Conservation (phyloP, 768 basidiomycete species). For the Rubroboletus pulcherrimus region DNA sequence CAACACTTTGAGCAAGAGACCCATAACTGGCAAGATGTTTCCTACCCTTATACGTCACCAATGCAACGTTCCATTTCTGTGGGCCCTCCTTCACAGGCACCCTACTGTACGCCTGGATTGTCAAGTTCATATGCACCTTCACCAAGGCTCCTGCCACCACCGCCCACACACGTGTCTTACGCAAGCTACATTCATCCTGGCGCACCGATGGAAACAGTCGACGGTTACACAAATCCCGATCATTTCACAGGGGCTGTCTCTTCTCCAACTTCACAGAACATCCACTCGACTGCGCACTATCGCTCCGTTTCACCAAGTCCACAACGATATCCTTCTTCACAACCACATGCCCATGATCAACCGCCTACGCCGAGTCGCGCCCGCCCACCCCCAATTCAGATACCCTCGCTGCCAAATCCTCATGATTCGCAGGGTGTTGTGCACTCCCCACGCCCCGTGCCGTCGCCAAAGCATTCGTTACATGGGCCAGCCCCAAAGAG, state of each 20-base stretch:
- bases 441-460: constrained; percentile 65
- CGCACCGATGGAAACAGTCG: constrained; percentile 10
- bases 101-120: constrained; percentile 35
- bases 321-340: constrained; percentile 47
- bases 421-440: constrained; percentile 38
- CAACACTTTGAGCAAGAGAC: constrained; percentile 6
- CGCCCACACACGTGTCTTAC: constrained; percentile 26
- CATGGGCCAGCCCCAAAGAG: constrained; percentile 23
- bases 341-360: constrained; percentile 6
- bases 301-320: constrained; percentile 62
- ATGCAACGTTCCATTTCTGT: constrained; percentile 52
- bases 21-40: constrained; percentile 17
- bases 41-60: constrained; percentile 34
- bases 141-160: constrained; percentile 27
- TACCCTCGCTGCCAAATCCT: constrained; percentile 27
- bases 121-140: constrained; percentile 26
- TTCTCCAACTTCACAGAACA: constrained; percentile 54
- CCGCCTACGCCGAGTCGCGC: constrained; percentile 5
- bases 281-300: constrained; percentile 52
- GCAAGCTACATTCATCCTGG: constrained; percentile 15
- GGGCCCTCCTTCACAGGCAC: constrained; percentile 34
- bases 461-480: constrained; percentile 60
- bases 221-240: constrained; percentile 37
- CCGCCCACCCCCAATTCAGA: constrained; percentile 22
- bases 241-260: constrained; percentile 62